Base-by-base conservation (phyloP, 148 eudicot genomes). In the Nepenthes gracilis region DNA sequence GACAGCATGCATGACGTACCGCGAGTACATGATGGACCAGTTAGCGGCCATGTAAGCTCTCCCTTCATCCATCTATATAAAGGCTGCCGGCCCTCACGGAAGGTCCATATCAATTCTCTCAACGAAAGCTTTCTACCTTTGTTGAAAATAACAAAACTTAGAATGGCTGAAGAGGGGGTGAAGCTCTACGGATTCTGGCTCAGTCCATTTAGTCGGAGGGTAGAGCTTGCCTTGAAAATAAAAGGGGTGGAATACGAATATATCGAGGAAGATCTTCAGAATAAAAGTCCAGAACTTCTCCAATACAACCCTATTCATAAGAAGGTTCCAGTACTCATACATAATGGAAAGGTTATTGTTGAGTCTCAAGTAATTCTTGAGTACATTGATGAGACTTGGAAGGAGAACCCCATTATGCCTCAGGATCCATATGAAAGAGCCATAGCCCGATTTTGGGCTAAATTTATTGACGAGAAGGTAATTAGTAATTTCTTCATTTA, bases 331-430 rank as follows among this genome's bases (percentile, higher is more conserved):
- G 71, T 77, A 47, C 56, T 77, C 6, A 35, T 77, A 6, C 78
- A 77, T 54, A 64, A 77, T 33, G 82, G 70, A 1, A 63, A 62
- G 4, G 64, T 79, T 1, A 69, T 82, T 43, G 71, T 67, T 0
- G 84, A 83, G 73, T 77, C 84, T 12, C 65, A 47, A 13, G 68
- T 79, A 6, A 83, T 83, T 23, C 36, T 82, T 33, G 79, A 82
- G 45, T 82, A 79, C 64, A 71, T 83, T 47, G 84, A 79, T 55
- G 80, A 79, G 35, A 59, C 64, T 1, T 83, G 74, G 77, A 43
- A 68, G 23, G 62, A 66, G 4, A 54, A 55, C 13, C 62, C 78
- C 23, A 72, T 83, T 53, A 15, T 79, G 70, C 82, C 87, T 33
- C 4, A 52, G 3, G 74, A 79, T 67, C 72, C 87, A 36, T 67